Base-by-base conservation (phyloP, 129 eudicot species). In the Cynara cardunculus region DNA sequence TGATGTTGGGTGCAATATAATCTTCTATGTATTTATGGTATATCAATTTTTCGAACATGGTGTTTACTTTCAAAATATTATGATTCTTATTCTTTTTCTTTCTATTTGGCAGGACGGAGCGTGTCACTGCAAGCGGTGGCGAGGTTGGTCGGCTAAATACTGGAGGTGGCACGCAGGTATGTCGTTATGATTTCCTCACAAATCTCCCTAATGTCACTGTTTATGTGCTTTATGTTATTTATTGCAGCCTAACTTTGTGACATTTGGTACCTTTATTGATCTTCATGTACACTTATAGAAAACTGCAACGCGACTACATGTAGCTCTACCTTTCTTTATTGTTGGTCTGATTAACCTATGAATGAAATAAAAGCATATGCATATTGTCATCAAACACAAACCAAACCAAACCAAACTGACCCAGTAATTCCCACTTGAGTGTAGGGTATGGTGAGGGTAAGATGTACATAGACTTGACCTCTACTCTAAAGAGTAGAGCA, bases 91-190 rank as follows among this genome's bases (percentile, higher is more conserved):
- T 3, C 67, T 6, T 53, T 72, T 74, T 25, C 34, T 67, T 61
- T 76, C 80, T 39, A 71, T 64, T 30, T 83, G 35, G 77, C 87
- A 95, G 99, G 95, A 88, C 97, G 73, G 95, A 86, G 67, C 96
- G 99, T 68, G 90, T 95, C 32, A 95, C 93, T 5, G 86, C 94
- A 44, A 85, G 99, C 83, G 99, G 99, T 53, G 99, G 97, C 16
- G 97, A 95, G 87, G 97, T 95, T 39, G 99, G 99, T 34, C 97
- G 99, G 80, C 93, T 95, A 46, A 95, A 95, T 86, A 88, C 99
- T 27, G 97, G 99, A 44, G 97, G 97, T 53, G 99, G 99, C 26
- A 91, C 94, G 6, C 97, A 95, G 97, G 99, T 92, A 89, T 30
- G 62, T 34, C 79, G 27, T 74, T 3, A 16, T 37, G 7, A 68